Conservation (phyloP, 2,329 filamentous ascomycete species). For the Bipolaris cookei region DNA sequence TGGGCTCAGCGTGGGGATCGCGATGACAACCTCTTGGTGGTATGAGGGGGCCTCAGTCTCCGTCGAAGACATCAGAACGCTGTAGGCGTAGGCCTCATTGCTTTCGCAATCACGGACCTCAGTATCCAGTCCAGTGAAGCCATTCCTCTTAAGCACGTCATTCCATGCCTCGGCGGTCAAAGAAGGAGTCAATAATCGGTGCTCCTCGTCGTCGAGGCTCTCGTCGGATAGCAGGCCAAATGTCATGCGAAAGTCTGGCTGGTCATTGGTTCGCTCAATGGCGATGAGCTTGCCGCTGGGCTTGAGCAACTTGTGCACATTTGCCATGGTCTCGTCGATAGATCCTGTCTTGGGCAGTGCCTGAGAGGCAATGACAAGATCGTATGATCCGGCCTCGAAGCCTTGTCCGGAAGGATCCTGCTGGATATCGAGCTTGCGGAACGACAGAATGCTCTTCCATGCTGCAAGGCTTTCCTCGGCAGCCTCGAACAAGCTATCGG, state of each 20-base stretch:
- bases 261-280: not conserved
- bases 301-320: conserved; percentile 26
- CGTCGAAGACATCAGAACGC: not conserved
- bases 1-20: not conserved
- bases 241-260: not conserved
- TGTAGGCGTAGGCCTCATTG: not conserved
- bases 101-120: not conserved
- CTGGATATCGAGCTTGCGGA: not conserved
- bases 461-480: not conserved
- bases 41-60: not conserved
- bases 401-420: conserved; percentile 20
- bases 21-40: not conserved
- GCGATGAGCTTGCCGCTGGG: not conserved
- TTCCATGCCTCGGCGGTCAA: not conserved
- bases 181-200: not conserved
- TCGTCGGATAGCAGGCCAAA: not conserved
- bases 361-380: conserved; percentile 42
- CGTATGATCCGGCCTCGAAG: conserved; percentile 17
- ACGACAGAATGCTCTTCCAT: not conserved
- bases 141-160: not conserved
- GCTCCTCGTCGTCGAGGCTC: not conserved
- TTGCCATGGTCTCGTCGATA: conserved; percentile 19
- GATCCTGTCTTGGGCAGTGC: conserved; percentile 29
- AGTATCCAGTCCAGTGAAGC: not conserved
- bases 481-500: not conserved